Evolutionary conservation across 225 moss, liverwort and hornwort genomes (phyloP), one percentile per base, ranked within the genome.

Genomic region (Pseudoscleropodium purum): DNA sequence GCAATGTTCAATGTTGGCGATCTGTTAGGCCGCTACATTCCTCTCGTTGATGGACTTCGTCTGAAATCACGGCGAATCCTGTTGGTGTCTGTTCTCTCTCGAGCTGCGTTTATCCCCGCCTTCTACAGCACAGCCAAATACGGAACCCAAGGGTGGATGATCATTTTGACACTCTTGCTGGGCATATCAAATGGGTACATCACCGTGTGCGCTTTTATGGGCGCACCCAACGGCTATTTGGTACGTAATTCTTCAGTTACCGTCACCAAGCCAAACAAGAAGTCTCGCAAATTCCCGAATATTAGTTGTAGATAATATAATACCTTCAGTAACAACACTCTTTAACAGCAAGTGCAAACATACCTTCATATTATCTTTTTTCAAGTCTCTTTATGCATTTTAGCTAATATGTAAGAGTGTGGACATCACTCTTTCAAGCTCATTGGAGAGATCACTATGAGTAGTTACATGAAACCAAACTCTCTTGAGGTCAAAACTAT

Each of bases 1-100:
- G 98, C 97, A 45, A 90, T 98, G 94, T 97, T 82, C 91, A 98
- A 98, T 19, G 94, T 93, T 23, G 98, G 98, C 33, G 98, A 98
- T 81, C 91, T 98, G 85, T 41, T 96, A 13, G 98, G 95, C n/a
- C 97, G 97, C 70, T 95, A 89, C 45, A 87, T 97, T 72, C 93
- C 95, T 27, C 88, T 97, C 64, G 75, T 96, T 24, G 92, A 93
- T 34, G 23, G n/a, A 6, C 89, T 98, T 23, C 85, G 88, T 41
- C 51, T 97, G 27, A 91, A 91, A 73, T 94, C 94, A 20, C 92
- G 98, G 30, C 95, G 89, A 51, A 69, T 87, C 33, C 91, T 98
- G 26, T 72, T 97, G 13, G 79, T 85, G 74, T 75, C 91, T 43
- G 88, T 89, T 31, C 80, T 95, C 13, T 26, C 92, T 78, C 93